These are phyloP conservation scores for Barnettozyma sucrosica DNA, from an alignment of 805 yeast species.

Conservation along the genomic window DNA sequence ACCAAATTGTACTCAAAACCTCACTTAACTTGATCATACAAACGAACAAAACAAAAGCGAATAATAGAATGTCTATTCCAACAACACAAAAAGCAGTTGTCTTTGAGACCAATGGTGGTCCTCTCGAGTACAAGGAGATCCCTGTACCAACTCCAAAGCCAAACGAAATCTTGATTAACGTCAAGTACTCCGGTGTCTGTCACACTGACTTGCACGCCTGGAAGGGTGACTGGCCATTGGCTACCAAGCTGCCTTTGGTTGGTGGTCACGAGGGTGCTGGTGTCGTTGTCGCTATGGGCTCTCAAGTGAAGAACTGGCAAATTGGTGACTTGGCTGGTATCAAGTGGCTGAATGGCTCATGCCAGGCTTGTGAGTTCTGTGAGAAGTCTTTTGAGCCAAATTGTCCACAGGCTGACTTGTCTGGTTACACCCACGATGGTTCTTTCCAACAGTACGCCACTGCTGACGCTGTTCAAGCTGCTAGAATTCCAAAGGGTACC, in stretches of 20 bases:
- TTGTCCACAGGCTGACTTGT: slow-evolving; percentile 62
- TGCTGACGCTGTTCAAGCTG: slow-evolving; percentile 61
- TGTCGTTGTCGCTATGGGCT: slow-evolving; percentile 59
- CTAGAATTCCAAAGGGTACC: slow-evolving; percentile 48
- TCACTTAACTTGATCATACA: neutral
- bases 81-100: slow-evolving; percentile 45
- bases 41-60: too few species aligned
- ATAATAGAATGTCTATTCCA: slow-evolving; percentile 28
- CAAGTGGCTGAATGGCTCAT: slow-evolving; percentile 65
- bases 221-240: slow-evolving; percentile 53
- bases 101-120: slow-evolving; percentile 45
- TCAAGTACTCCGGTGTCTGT: slow-evolving; percentile 60
- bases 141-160: slow-evolving; percentile 53
- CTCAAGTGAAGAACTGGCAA: slow-evolving; percentile 52
- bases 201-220: slow-evolving; percentile 66
- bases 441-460: slow-evolving; percentile 57
- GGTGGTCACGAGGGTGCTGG: slow-evolving; percentile 79
- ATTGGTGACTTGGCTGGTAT: slow-evolving; percentile 64
- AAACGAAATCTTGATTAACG: slow-evolving; percentile 49
- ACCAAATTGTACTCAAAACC: too few species aligned
- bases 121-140: slow-evolving; percentile 42
- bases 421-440: slow-evolving; percentile 60
- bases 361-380: slow-evolving; percentile 61
- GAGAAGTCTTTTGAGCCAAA: slow-evolving; percentile 54
- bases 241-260: slow-evolving; percentile 52